Conservation (phyloP, 1,284 basidiomycete species). For the Malassezia brasiliensis region DNA sequence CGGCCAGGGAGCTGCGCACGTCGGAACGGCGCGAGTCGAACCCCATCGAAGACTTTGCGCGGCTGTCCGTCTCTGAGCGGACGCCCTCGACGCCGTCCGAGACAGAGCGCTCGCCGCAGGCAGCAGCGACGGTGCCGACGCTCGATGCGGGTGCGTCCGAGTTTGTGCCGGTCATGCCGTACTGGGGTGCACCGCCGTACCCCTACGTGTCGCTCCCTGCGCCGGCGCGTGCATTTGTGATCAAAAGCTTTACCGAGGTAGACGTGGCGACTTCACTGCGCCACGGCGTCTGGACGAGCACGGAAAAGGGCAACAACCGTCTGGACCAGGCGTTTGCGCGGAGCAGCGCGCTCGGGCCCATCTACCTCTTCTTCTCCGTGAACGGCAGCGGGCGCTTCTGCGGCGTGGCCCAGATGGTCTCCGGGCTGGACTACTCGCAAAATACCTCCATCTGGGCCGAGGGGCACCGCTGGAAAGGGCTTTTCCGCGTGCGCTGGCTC, state of each 20-base stretch:
- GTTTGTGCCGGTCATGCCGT: background rate
- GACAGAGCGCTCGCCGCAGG: background rate
- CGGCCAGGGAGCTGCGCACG: background rate
- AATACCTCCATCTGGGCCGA: slow-evolving; percentile 44
- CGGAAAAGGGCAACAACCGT: slow-evolving; percentile 45
- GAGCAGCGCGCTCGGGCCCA: slow-evolving; percentile 23
- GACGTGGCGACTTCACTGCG: slow-evolving; percentile 43
- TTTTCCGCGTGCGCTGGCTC: slow-evolving; percentile 45
- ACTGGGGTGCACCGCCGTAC: background rate
- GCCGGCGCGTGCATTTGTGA: slow-evolving; percentile 41
- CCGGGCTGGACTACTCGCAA: slow-evolving; percentile 39
- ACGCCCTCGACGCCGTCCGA: background rate
- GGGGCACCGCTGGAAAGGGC: slow-evolving; percentile 46
- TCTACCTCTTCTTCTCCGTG: slow-evolving; percentile 46
- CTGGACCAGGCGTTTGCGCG: slow-evolving; percentile 37
- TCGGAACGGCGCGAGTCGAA: background rate
- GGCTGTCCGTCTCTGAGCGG: background rate
- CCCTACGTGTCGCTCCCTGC: background rate
- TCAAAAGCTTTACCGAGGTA: slow-evolving; percentile 46
- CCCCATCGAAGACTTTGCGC: background rate
- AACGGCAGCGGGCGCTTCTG: slow-evolving; percentile 46
- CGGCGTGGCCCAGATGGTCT: slow-evolving; percentile 45
- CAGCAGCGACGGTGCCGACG: background rate
- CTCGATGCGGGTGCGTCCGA: background rate
- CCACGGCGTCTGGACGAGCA: slow-evolving; percentile 46